Base-by-base conservation (phyloP, 2,329 filamentous ascomycete species). In the Hirsutella thompsonii region DNA sequence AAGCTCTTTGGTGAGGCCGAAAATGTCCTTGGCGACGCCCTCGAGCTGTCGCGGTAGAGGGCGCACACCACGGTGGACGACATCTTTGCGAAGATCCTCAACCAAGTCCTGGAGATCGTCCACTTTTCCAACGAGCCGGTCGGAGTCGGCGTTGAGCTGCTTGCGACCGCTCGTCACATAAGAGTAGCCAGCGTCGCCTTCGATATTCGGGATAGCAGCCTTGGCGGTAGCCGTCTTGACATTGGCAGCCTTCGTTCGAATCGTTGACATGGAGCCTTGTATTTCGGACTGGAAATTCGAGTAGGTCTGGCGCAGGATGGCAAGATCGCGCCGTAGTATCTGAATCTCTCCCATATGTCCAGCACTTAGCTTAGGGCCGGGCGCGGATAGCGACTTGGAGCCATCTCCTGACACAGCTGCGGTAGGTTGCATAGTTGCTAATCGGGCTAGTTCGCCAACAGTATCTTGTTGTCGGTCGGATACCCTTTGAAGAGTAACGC, bases 91-190 rank as follows among this genome's bases (percentile, higher is more conserved):
- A 35, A 98, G 74, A 57, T 98, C 92, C 61, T 98, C 92, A 18
- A 98, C 86, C 41, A 92, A 70, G 59, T 98, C 92, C 63, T 96
- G 92, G n/a, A 98, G 73, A 55, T 96, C 90, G 56, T 98, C 92
- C 10, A 98, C 92, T 55, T 87, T 83, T 50, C 79, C 82, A 49
- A 98, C 89, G 42, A 98, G 79, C 47, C 80, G 81, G 59, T 96
- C 90, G 1, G 87, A 94, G 57, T 96, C 90, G 20, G 81, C 72
- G 39, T 82, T 84, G 45, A 98, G 76, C 44, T 81, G 76, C 62
- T 94, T 94, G 59, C 94, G 93, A 38, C 90, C 90, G 29, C 71
- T 74, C 49, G 83, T 81, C 49, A 98, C 86, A 54, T 95, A 92
- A 8, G 79, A 71, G 49, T 89, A 83, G 28, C 90, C 90, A n/a